Evolutionary conservation across 2,329 filamentous ascomycete species (phyloP), one percentile per base, ranked within the genome.

Genomic region (Xylariaceae sp.): DNA sequence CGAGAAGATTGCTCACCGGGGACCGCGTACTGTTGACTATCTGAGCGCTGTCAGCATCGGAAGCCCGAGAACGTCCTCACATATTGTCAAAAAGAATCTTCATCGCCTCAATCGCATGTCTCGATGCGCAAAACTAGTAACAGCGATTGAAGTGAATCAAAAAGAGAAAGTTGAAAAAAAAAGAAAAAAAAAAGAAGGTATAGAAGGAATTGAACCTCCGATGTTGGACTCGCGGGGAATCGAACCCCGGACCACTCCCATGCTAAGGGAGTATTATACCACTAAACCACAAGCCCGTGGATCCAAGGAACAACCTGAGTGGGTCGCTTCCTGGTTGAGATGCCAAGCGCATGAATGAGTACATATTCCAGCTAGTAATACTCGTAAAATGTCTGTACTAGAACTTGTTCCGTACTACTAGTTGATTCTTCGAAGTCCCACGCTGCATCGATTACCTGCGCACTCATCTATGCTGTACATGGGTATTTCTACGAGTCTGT

Each of bases 241-340:
- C 60, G 65, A 67, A 67, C 65, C 65, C 65, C 65, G 65, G 63
- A 67, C 65, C 65, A 60, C 65, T 65, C 62, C 63, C 65, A 67
- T 66, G 64, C 64, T 66, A 66, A 66, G 64, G 64, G 62, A 66
- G 62, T 61, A 66, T 66, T 62, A 66, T 66, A 66, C 64, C 64
- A 66, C 62, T 66, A 66, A 62, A 66, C 64, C 64, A 66, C 59
- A 64, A 66, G 62, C 62, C 64, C 64, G 15, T 18, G 49, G 10
- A 30, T 13, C 18, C 34, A 34, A 23, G 15, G 30, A 3, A 17
- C 50, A 37, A 2, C 23, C 44, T 1, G 13, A 23, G 55, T 4
- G 35, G 51, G 23, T 35, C 15, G 45, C 35, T 49, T 44, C 37
- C 51, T 17, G 23, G 18, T 30, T 57, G 51, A 2, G 34, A 4